Evolutionary conservation across 179 eudicot genomes (phyloP).

Genomic region (Spinacia oleracea): DNA sequence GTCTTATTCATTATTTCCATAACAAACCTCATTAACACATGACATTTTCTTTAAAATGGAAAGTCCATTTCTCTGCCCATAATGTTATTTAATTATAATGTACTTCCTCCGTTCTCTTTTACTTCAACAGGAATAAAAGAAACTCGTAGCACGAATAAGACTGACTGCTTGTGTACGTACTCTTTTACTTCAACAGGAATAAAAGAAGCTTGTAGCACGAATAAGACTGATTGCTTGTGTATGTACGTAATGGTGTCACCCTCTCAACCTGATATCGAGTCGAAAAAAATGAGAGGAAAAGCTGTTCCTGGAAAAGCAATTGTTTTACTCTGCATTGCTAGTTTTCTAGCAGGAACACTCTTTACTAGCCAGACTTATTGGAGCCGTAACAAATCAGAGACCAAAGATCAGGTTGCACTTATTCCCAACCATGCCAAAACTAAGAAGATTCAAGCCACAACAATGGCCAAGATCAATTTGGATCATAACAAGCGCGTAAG

Average conservation of each 20-base stretch:
- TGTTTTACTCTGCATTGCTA: constrained; percentile 58
- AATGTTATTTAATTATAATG: not conserved
- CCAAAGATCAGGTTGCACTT: constrained; percentile 23
- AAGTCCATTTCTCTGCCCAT: not conserved
- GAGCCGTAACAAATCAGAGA: constrained; percentile 30
- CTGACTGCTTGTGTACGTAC: too few species aligned
- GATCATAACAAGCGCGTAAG: constrained; percentile 66
- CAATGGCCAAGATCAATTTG: constrained; percentile 29
- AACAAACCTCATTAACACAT: not conserved
- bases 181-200: constrained; percentile 16
- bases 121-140: constrained; percentile 17
- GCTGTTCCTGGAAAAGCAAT: constrained; percentile 54
- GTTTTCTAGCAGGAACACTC: constrained; percentile 74
- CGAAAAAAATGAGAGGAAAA: constrained; percentile 62
- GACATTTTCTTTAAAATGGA: not conserved
- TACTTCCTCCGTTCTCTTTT: not conserved
- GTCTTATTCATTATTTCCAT: constrained; percentile 1
- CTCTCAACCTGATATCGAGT: constrained; percentile 33
- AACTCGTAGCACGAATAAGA: not conserved
- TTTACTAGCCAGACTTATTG: constrained; percentile 53
- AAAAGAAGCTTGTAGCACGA: not conserved
- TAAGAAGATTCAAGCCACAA: constrained; percentile 22
- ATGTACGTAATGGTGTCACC: constrained; percentile 23
- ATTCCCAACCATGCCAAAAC: constrained; percentile 16
- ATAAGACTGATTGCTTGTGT: not conserved